Percentiles rank a stretch among this genome's conserved stretches.
Evolutionary conservation across 2,329 filamentous ascomycete genomes (phyloP).

Genomic region (Aspergillus sp.): DNA sequence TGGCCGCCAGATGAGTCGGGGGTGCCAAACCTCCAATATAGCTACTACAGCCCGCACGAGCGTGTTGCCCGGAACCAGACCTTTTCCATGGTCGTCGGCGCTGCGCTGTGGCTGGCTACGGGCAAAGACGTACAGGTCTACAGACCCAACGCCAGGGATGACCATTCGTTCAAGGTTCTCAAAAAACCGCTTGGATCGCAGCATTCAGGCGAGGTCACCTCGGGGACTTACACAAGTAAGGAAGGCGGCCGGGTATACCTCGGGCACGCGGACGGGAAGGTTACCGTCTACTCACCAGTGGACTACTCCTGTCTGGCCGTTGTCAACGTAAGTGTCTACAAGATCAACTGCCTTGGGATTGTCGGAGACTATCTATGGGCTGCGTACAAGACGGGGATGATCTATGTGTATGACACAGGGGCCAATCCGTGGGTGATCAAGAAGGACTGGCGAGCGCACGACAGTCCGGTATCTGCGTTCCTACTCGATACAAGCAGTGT

Average conservation of each 20-base stretch:
- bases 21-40: slow-evolving; percentile 63
- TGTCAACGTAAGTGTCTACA: slow-evolving; percentile 83
- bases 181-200: slow-evolving; percentile 60
- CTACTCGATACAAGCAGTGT: slow-evolving; percentile 70
- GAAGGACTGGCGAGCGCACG: slow-evolving; percentile 93
- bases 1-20: slow-evolving; percentile 73
- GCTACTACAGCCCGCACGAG: slow-evolving; percentile 58
- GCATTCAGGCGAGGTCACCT: slow-evolving; percentile 76
- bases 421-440: slow-evolving; percentile 77
- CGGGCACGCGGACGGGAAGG: slow-evolving; percentile 85
- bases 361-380: slow-evolving; percentile 82
- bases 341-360: slow-evolving; percentile 78
- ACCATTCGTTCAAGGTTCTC: slow-evolving; percentile 64
- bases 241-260: slow-evolving; percentile 76
- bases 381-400: slow-evolving; percentile 85
- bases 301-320: slow-evolving; percentile 71
- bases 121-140: slow-evolving; percentile 85
- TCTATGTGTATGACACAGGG: slow-evolving; percentile 82
- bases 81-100: slow-evolving; percentile 78
- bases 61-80: slow-evolving; percentile 72
- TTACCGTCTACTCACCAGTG: slow-evolving; percentile 77
- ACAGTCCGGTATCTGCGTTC: slow-evolving; percentile 69
- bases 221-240: slow-evolving; percentile 64
- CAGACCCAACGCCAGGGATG: slow-evolving; percentile 59
- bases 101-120: slow-evolving; percentile 76